A percentile compares a stretch with the other conserved stretches of the same genome.
Conservation (phyloP, 805 yeast species). For the Tanozyma kutaoensis region DNA sequence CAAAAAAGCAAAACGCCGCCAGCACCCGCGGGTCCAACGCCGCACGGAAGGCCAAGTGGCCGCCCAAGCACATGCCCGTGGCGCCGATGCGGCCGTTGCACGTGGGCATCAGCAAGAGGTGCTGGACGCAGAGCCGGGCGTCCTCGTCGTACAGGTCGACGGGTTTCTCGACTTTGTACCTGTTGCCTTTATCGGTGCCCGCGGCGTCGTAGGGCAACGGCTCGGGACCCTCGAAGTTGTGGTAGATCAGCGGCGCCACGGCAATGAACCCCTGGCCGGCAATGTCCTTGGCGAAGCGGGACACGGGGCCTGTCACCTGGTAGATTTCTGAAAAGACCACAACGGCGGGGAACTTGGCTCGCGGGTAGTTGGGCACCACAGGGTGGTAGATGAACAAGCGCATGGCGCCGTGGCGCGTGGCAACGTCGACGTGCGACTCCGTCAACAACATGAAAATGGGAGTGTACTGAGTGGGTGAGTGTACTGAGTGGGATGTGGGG, state of each 20-base stretch:
- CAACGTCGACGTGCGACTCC: constrained; percentile 51
- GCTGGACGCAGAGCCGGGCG: constrained; percentile 48
- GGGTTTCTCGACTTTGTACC: constrained; percentile 53
- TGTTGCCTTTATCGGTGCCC: constrained; percentile 69
- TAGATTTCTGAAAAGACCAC: constrained; percentile 69
- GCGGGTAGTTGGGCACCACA: constrained; percentile 56
- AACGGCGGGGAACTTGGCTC: constrained; percentile 72
- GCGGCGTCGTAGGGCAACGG: constrained; percentile 55
- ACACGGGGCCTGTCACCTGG: constrained; percentile 75
- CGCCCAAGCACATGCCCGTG: constrained; percentile 83
- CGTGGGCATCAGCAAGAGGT: constrained; percentile 40
- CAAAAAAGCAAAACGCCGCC: constrained; percentile 66
- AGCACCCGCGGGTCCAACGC: constrained; percentile 50
- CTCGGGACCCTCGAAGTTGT: constrained; percentile 52
- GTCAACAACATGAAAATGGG: constrained; percentile 66
- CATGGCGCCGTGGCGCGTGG: constrained; percentile 56
- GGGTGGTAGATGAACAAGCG: constrained; percentile 59
- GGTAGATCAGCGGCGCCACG: constrained; percentile 71
- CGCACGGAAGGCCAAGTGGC: constrained; percentile 64
- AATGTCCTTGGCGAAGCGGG: constrained; percentile 63
- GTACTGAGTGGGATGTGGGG: no score
- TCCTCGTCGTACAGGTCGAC: constrained; percentile 68
- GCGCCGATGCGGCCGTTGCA: constrained; percentile 68
- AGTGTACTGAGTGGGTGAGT: no score
- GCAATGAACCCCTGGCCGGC: constrained; percentile 73